A percentile compares a stretch with the other conserved stretches of the same genome.
phyloP scores from a whole-genome alignment of 768 basidiomycete species.

The Phanerochaete carnosa region DNA sequence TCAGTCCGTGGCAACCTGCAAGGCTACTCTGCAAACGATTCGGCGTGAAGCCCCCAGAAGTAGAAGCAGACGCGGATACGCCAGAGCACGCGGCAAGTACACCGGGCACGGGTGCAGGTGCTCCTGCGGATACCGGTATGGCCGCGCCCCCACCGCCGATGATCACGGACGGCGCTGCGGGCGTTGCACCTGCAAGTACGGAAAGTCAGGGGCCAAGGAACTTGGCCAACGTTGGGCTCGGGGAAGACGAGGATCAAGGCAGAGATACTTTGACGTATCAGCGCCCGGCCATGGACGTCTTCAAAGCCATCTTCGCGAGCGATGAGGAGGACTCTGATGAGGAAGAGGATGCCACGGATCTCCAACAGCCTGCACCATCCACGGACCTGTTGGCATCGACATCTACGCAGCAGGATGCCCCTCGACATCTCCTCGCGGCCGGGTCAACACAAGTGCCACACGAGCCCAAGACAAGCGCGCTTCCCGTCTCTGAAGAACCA shows the following conservation, averaged over 20 bases:
- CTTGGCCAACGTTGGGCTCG: conserved; percentile 81
- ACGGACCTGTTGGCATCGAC: background rate
- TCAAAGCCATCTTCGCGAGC: conserved; percentile 97
- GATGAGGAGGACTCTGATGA: conserved; percentile 86
- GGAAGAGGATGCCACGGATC: conserved; percentile 33
- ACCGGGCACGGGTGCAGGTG: background rate
- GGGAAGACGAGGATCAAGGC: conserved; percentile 90
- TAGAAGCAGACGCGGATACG: conserved; percentile 17
- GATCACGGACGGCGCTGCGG: conserved; percentile 13
- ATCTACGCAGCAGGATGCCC: background rate
- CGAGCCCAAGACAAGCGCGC: conserved; percentile 5
- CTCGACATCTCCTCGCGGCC: background rate
- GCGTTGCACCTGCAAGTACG: conserved; percentile 3
- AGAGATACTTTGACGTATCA: conserved; percentile 85
- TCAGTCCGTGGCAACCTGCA: conserved; percentile 75
- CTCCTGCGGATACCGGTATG: background rate
- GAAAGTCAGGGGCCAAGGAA: conserved; percentile 34
- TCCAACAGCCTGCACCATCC: background rate
- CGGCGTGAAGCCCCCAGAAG: conserved; percentile 85
- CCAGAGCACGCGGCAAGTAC: conserved; percentile 34
- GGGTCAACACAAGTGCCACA: conserved; percentile 3
- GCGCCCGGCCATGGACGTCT: conserved; percentile 86
- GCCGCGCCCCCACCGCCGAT: conserved; percentile 2
- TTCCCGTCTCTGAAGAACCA: conserved; percentile 6
- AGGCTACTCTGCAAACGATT: conserved; percentile 90